These are phyloP conservation scores for Cryphonectria japonica DNA, from an alignment of 2,329 filamentous ascomycete species.

Conservation along the genomic window DNA sequence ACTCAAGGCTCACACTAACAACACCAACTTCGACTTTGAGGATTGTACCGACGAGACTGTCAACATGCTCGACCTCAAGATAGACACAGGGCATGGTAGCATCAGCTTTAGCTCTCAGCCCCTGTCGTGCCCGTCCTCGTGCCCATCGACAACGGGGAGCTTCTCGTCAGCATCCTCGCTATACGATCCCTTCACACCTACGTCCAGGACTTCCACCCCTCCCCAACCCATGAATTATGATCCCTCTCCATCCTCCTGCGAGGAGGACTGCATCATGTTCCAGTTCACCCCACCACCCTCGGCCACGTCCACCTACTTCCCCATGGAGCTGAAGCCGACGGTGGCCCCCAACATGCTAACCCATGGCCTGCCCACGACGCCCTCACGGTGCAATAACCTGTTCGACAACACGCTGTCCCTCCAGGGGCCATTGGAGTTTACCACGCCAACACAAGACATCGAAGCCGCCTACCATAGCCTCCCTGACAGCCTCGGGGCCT, in stretches of 20 bases:
- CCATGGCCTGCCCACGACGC: slow-evolving; percentile 25
- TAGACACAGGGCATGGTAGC: slow-evolving; percentile 20
- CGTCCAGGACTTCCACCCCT: slow-evolving; percentile 25
- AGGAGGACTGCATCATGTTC: slow-evolving; percentile 22
- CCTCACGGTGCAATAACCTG: slow-evolving; percentile 14
- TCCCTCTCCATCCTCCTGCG: slow-evolving; percentile 13
- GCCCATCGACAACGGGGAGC: slow-evolving; percentile 26
- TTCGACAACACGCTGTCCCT: slow-evolving; percentile 14
- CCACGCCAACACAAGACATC: slow-evolving; percentile 23
- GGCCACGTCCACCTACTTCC: slow-evolving; percentile 21
- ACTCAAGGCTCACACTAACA: slow-evolving; percentile 12
- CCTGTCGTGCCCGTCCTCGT: slow-evolving; percentile 24
- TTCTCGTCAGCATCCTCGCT: slow-evolving; percentile 29
- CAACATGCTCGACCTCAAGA: slow-evolving; percentile 19
- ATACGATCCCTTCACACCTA: slow-evolving; percentile 27
- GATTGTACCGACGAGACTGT: slow-evolving; percentile 16
- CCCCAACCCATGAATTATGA: slow-evolving; percentile 25
- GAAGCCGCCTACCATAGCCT: slow-evolving; percentile 16
- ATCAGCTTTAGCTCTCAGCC: slow-evolving; percentile 23
- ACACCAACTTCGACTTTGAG: slow-evolving; percentile 9
- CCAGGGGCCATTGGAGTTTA: slow-evolving; percentile 23
- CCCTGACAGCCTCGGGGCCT: slow-evolving; percentile 11
- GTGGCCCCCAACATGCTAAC: slow-evolving; percentile 25
- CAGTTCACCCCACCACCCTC: slow-evolving; percentile 25
- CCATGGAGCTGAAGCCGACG: slow-evolving; percentile 26